Evolutionary conservation across 306 rosid species (phyloP).

Genomic region (Chamaecrista fasciculata): DNA sequence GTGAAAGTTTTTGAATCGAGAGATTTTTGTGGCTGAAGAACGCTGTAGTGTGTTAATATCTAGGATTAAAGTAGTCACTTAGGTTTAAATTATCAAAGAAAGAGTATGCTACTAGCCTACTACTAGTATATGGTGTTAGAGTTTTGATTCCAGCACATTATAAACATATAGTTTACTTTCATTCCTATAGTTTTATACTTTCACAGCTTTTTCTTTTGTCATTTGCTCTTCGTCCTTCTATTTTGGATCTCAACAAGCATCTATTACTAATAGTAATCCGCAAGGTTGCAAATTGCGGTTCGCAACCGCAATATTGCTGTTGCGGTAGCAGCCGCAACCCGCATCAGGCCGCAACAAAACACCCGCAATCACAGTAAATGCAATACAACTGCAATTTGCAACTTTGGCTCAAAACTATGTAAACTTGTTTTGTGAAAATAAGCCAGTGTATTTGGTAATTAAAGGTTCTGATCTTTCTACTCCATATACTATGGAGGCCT

Average conservation of each 20-base stretch:
- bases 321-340: too few species aligned
- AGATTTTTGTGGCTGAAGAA: background rate
- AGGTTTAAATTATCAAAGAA: conserved; percentile 1
- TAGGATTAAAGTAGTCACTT: background rate
- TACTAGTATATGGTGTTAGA: background rate
- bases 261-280: too few species aligned
- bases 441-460: background rate
- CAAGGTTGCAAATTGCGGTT: too few species aligned
- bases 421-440: background rate
- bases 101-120: conserved; percentile 2
- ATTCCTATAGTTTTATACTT: background rate
- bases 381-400: too few species aligned
- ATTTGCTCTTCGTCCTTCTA: background rate
- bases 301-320: too few species aligned
- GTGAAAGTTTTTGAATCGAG: background rate
- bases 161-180: background rate
- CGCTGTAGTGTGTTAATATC: background rate
- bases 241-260: too few species aligned
- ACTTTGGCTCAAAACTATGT: too few species aligned
- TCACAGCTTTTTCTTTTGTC: background rate
- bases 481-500: background rate
- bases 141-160: conserved; percentile 10
- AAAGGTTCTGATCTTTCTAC: background rate
- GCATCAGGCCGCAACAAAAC: too few species aligned
- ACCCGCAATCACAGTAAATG: too few species aligned